A percentile compares a stretch with the other conserved stretches of the same genome.
phyloP scores from a whole-genome alignment of 2,329 filamentous ascomycete genomes.

The Talaromyces sp. region DNA sequence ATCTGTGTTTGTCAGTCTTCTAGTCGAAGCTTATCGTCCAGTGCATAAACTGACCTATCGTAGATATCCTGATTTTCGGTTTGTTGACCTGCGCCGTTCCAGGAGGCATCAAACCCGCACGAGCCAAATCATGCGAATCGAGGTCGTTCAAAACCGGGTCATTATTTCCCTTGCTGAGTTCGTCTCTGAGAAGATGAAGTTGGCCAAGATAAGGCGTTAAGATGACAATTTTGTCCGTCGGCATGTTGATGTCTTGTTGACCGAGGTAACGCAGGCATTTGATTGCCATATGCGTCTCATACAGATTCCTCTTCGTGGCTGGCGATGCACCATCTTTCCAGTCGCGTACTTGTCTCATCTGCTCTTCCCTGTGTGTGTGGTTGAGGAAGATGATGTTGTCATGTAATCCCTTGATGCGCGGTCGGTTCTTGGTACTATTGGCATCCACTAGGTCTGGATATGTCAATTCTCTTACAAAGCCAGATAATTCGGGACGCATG shows the following conservation, averaged over 20 bases:
- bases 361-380: too few relatives aligned
- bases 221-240: conserved; percentile 61
- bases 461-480: conserved; percentile 52
- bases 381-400: too few relatives aligned
- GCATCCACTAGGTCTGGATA: conserved; percentile 56
- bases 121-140: too few relatives aligned
- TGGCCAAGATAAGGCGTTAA: conserved; percentile 59
- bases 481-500: conserved; percentile 61
- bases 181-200: too few relatives aligned
- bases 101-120: too few relatives aligned
- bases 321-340: conserved; percentile 43
- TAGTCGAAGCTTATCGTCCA: too few relatives aligned
- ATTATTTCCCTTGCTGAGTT: too few relatives aligned
- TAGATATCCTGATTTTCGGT: conserved; percentile 64
- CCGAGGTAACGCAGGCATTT: conserved; percentile 63
- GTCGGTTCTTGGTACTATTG: conserved; percentile 29
- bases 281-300: conserved; percentile 62
- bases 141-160: too few relatives aligned
- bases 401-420: conserved; percentile 45
- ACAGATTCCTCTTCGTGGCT: conserved; percentile 46
- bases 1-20: too few relatives aligned
- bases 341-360: conserved; percentile 46
- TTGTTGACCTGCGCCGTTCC: too few relatives aligned
- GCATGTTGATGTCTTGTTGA: conserved; percentile 51
- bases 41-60: too few relatives aligned